phyloP scores from a whole-genome alignment of 805 yeast species.

The Cyberlindnera xishuangbannaensis region DNA sequence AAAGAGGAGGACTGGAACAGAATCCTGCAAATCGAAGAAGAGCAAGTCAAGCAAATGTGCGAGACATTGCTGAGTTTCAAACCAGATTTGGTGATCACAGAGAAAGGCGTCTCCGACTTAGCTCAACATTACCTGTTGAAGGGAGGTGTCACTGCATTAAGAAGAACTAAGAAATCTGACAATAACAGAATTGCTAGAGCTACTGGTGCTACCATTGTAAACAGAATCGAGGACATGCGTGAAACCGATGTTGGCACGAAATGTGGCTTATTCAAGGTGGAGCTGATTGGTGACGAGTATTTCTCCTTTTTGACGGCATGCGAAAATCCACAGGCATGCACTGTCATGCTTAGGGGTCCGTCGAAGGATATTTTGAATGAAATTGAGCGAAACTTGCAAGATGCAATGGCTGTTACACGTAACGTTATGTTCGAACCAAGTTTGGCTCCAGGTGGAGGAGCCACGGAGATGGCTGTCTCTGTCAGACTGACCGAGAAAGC shows the following conservation, averaged over 20 bases:
- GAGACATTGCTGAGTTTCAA: slow-evolving; percentile 77
- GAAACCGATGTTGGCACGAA: slow-evolving; percentile 84
- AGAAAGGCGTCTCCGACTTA: slow-evolving; percentile 95
- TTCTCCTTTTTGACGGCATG: slow-evolving; percentile 82
- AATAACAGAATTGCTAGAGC: slow-evolving; percentile 95
- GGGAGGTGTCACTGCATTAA: slow-evolving; percentile 86
- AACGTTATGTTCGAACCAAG: slow-evolving; percentile 93
- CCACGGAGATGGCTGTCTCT: slow-evolving; percentile 97
- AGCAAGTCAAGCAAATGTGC: slow-evolving; percentile 85
- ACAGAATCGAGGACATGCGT: slow-evolving; percentile 89
- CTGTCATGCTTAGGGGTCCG: slow-evolving; percentile 89
- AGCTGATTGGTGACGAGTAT: slow-evolving; percentile 95
- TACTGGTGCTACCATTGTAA: slow-evolving; percentile 95
- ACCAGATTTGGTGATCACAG: slow-evolving; percentile 94
- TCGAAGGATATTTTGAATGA: slow-evolving; percentile 95
- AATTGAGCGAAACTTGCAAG: slow-evolving; percentile 94
- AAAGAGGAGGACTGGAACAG: slow-evolving; percentile 96
- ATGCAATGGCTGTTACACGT: slow-evolving; percentile 96
- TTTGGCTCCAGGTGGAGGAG: slow-evolving; percentile 98
- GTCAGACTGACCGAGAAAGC: slow-evolving; percentile 87
- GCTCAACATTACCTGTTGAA: slow-evolving; percentile 95
- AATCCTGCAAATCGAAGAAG: slow-evolving; percentile 93
- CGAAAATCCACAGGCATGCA: slow-evolving; percentile 85
- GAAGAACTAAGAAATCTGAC: slow-evolving; percentile 94
- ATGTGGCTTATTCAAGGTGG: slow-evolving; percentile 90